phyloP scores from a whole-genome alignment of 768 basidiomycete genomes.

The Amanita subjunquillea region DNA sequence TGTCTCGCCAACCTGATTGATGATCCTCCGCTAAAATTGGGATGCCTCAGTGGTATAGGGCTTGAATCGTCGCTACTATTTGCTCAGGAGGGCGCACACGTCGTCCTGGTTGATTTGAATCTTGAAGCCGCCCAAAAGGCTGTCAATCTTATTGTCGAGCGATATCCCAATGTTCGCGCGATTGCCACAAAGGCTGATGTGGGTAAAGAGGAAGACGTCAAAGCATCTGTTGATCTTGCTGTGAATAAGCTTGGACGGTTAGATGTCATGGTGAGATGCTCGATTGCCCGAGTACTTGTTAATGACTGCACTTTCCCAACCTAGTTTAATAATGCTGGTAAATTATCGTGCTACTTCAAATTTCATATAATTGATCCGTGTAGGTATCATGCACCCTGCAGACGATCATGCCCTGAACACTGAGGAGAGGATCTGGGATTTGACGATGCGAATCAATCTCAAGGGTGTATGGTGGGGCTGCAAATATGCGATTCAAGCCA shows the following conservation, averaged over 20 bases:
- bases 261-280: conserved; percentile 74
- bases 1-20: conserved; percentile 4
- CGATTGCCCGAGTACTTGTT: not conserved
- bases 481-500: conserved; percentile 94
- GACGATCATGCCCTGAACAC: conserved; percentile 96
- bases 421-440: conserved; percentile 93
- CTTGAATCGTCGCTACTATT: conserved; percentile 94
- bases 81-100: conserved; percentile 87
- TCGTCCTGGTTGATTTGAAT: conserved; percentile 87
- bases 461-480: conserved; percentile 99
- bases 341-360: conserved; percentile 6
- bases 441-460: conserved; percentile 89
- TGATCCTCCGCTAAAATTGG: conserved; percentile 11
- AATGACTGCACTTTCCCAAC: not conserved
- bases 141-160: conserved; percentile 48
- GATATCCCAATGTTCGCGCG: conserved; percentile 61
- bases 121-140: conserved; percentile 59
- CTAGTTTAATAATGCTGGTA: conserved; percentile 91
- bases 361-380: not conserved
- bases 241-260: conserved; percentile 85
- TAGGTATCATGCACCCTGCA: conserved; percentile 95
- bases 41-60: conserved; percentile 73
- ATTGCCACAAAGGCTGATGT: conserved; percentile 78
- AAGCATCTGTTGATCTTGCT: conserved; percentile 70
- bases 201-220: conserved; percentile 77